Evolutionary conservation across 345 rosid species (phyloP).

Genomic region (Syzygium oleosum): DNA sequence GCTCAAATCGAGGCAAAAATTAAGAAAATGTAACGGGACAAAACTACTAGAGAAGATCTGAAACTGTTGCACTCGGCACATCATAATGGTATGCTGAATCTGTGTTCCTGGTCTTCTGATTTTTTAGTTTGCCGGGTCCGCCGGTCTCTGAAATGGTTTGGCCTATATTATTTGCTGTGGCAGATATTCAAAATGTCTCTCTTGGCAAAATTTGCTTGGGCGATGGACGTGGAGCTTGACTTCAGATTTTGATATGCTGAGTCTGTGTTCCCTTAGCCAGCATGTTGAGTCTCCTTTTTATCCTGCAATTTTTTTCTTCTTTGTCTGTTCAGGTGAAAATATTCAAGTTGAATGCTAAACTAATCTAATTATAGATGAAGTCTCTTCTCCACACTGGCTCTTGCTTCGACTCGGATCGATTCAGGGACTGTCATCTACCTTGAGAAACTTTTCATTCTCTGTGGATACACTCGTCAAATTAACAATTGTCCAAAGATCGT

Average conservation of each 20-base stretch:
- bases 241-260: constrained; percentile 64
- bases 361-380: constrained; percentile 5
- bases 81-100: constrained; percentile 9
- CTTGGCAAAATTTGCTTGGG: constrained; percentile 88
- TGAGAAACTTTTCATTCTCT: background rate
- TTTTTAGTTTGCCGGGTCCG: background rate
- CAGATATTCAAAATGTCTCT: constrained; percentile 95
- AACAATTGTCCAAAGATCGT: background rate
- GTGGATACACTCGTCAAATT: background rate
- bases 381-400: background rate
- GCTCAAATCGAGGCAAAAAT: constrained; percentile 51
- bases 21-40: constrained; percentile 66
- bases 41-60: constrained; percentile 73
- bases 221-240: constrained; percentile 89
- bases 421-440: background rate
- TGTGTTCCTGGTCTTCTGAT: background rate
- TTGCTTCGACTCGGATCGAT: background rate
- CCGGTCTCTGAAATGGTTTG: background rate
- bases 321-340: background rate
- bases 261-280: background rate
- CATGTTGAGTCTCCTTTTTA: background rate
- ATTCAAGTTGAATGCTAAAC: background rate
- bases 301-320: background rate
- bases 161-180: background rate
- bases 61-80: constrained; percentile 91